Base-by-base conservation (phyloP, 768 basidiomycete species). In the Mycena vitilis region DNA sequence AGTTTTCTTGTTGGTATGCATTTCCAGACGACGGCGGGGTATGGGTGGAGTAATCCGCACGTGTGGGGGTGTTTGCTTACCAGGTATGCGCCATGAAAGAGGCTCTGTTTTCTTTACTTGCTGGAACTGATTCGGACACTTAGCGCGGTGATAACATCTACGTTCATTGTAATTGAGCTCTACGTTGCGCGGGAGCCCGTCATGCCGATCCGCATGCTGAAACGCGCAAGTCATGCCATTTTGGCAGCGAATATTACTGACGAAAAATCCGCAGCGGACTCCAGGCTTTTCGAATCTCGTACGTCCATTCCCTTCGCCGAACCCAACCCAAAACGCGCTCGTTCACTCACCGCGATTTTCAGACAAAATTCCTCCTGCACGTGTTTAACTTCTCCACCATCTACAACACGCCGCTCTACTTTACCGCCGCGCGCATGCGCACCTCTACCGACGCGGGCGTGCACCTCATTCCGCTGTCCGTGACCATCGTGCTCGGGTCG, bases 111-210 rank as follows among this genome's bases (percentile, higher is more conserved):
- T n/a, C n/a, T n/a, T n/a, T n/a, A n/a, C n/a, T n/a, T n/a, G n/a
- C n/a, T 30, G 30, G 30, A 30, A 30, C 30, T 30, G 5, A 30
- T 30, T 30, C 3, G 30, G 30, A 5, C 2, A 30, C 30, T 30
- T 30, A 87, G 88, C 65, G 79, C 67, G 23, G 69, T 86, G 13
- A 85, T 79, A 38, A 76, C 79, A 87, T 69, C 75, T 11, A 71
- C 81, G 1, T 93, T 93, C 76, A 71, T 90, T 16, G 72, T 83
- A 34, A 88, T 91, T 49, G 92, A 93, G 77, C 81, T 83, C 9
- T 80, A 78, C 48, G 81, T 81, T 74, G 83, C 87, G 5, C 77
- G 81, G 8, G 89, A 89, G 76, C 92, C 92, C 10, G 86, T 92
- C 51, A 85, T 93, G 87, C 34, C 52, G 6, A 30, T 20, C 52